A percentile compares a stretch with the other conserved stretches of the same genome.
Evolutionary conservation across 768 basidiomycete species (phyloP).

Genomic region (Russula sp.): DNA sequence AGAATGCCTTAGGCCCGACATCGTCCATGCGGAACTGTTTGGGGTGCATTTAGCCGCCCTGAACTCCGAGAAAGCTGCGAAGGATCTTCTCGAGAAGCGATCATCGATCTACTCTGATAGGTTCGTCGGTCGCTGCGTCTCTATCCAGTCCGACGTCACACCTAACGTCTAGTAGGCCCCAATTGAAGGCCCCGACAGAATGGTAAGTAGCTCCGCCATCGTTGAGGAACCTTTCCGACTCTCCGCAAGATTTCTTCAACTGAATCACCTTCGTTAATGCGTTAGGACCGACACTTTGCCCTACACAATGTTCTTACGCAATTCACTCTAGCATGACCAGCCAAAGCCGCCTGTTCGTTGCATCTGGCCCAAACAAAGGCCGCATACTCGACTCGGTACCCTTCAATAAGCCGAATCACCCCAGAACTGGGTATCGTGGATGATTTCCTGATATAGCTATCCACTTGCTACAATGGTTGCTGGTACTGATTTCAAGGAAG

Average conservation of each 20-base stretch:
- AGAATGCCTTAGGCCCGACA: constrained; percentile 25
- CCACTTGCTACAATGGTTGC: constrained; percentile 28
- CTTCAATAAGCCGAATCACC: constrained; percentile 29
- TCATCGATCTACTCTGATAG: constrained; percentile 33
- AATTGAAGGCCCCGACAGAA: constrained; percentile 28
- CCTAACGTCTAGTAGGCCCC: constrained; percentile 18
- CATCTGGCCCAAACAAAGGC: constrained; percentile 41
- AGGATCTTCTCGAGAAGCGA: constrained; percentile 23
- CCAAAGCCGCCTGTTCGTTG: constrained; percentile 35
- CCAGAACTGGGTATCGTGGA: neutral
- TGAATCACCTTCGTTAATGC: constrained; percentile 34
- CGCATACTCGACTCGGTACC: constrained; percentile 42
- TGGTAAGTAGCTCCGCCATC: constrained; percentile 31
- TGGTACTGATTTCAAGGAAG: no score
- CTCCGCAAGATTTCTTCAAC: constrained; percentile 34
- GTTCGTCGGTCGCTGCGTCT: constrained; percentile 7
- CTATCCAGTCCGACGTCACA: neutral
- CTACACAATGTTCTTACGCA: neutral
- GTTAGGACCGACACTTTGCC: constrained; percentile 19
- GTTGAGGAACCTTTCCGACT: constrained; percentile 31
- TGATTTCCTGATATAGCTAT: constrained; percentile 21
- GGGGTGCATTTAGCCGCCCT: constrained; percentile 28
- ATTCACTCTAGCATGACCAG: no score
- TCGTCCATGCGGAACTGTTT: constrained; percentile 27
- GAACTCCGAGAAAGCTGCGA: constrained; percentile 29